phyloP scores from a whole-genome alignment of 2,329 filamentous ascomycete genomes.

The Penicillium italicum region DNA sequence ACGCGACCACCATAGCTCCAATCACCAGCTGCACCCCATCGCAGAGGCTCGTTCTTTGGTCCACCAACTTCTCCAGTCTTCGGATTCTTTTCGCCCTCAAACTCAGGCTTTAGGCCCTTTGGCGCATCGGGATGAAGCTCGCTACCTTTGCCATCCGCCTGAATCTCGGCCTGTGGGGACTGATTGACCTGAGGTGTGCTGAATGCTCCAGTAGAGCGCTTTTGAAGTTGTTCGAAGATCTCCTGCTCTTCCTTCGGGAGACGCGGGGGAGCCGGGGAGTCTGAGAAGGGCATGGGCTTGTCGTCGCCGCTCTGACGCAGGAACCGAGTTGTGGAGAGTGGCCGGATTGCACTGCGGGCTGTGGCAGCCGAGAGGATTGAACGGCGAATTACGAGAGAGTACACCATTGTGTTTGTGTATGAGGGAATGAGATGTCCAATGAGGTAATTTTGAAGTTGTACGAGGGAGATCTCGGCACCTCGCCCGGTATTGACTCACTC shows the following conservation, averaged over 20 bases:
- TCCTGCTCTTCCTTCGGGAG: conserved; percentile 87
- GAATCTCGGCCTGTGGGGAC: conserved; percentile 47
- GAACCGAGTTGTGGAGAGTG: conserved; percentile 27
- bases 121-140: conserved; percentile 68
- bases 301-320: conserved; percentile 24
- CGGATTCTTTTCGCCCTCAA: conserved; percentile 86
- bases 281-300: conserved; percentile 34
- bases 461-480: not conserved
- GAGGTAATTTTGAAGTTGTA: conserved; percentile 14
- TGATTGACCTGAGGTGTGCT: conserved; percentile 62
- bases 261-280: conserved; percentile 70
- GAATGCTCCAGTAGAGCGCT: conserved; percentile 70
- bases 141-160: conserved; percentile 58
- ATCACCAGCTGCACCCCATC: conserved; percentile 73
- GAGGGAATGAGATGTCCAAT: conserved; percentile 10
- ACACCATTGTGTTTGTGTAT: conserved; percentile 20
- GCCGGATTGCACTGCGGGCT: conserved; percentile 22
- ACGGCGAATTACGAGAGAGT: conserved; percentile 27
- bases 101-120: conserved; percentile 80
- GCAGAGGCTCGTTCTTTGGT: conserved; percentile 91
- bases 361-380: conserved; percentile 44
- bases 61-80: conserved; percentile 93
- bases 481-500: conserved; percentile 3
- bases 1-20: conserved; percentile 96
- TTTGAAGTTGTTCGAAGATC: conserved; percentile 82